phyloP scores from a whole-genome alignment of 1,139 yeast species.

The Suhomyces maxii region DNA sequence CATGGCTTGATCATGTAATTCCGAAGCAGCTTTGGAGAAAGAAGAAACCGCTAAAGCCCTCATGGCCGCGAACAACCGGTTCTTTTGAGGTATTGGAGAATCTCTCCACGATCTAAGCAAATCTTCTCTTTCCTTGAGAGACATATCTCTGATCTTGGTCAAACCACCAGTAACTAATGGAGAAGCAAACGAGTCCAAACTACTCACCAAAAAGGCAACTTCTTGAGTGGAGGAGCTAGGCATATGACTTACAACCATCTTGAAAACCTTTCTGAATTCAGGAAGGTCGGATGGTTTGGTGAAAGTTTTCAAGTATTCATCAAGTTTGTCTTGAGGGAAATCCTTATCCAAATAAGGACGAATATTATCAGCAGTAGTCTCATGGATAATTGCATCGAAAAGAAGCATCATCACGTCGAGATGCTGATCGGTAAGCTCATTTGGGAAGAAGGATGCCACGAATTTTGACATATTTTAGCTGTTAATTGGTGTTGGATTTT shows the following conservation, averaged over 20 bases:
- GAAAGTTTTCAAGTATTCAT: slow-evolving; percentile 31
- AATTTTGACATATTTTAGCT: not conserved
- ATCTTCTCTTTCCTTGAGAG: slow-evolving; percentile 27
- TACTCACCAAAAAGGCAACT: slow-evolving; percentile 7
- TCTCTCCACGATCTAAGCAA: slow-evolving; percentile 40
- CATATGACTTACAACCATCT: not conserved
- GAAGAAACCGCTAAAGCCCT: slow-evolving; percentile 24
- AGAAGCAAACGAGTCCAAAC: slow-evolving; percentile 35
- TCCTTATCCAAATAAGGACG: slow-evolving; percentile 27
- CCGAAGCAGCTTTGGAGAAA: slow-evolving; percentile 29
- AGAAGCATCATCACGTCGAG: slow-evolving; percentile 27
- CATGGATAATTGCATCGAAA: slow-evolving; percentile 41
- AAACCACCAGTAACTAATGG: slow-evolving; percentile 38
- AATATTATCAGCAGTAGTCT: slow-evolving; percentile 30
- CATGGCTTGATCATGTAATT: slow-evolving; percentile 35
- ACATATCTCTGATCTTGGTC: slow-evolving; percentile 41
- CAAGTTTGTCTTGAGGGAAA: slow-evolving; percentile 32
- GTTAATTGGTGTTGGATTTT: not conserved
- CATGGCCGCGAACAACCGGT: slow-evolving; percentile 32
- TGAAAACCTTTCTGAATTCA: slow-evolving; percentile 20
- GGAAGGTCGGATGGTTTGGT: slow-evolving; percentile 35
- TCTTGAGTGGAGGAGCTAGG: slow-evolving; percentile 19
- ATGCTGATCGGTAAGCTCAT: slow-evolving; percentile 25
- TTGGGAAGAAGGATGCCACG: slow-evolving; percentile 12
- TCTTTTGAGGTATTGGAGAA: slow-evolving; percentile 31